Conservation (phyloP, 2,329 filamentous ascomycete genomes). For the Annulohypoxylon truncatum region DNA sequence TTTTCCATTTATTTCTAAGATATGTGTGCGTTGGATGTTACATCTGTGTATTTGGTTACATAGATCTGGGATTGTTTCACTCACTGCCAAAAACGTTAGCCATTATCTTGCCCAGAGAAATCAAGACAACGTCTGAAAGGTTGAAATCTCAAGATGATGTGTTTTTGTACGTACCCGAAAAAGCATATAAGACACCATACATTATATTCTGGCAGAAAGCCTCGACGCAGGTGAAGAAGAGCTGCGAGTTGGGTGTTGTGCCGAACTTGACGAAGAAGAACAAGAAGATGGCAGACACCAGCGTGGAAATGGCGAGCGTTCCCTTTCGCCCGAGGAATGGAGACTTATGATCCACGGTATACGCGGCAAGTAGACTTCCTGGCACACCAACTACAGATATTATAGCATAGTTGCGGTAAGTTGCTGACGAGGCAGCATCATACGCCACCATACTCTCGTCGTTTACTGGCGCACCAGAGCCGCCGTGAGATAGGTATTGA, state of each 20-base stretch:
- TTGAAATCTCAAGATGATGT: background rate
- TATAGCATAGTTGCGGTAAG: slow-evolving; percentile 86
- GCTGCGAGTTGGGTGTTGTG: slow-evolving; percentile 66
- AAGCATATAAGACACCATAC: slow-evolving; percentile 81
- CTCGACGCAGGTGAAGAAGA: slow-evolving; percentile 74
- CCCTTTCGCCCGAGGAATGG: slow-evolving; percentile 75
- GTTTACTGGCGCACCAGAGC: slow-evolving; percentile 52
- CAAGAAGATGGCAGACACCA: slow-evolving; percentile 75
- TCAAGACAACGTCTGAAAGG: background rate
- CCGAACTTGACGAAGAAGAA: slow-evolving; percentile 74
- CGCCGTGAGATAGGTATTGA: slow-evolving; percentile 77
- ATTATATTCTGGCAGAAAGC: slow-evolving; percentile 81
- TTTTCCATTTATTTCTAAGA: background rate
- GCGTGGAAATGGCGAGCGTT: slow-evolving; percentile 75
- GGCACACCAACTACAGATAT: slow-evolving; percentile 81
- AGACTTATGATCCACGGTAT: slow-evolving; percentile 73
- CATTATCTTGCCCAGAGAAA: background rate
- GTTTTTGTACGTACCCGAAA: slow-evolving; percentile 58
- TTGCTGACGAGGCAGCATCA: slow-evolving; percentile 53
- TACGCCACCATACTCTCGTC: slow-evolving; percentile 45
- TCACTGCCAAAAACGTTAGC: background rate
- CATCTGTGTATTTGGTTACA: background rate
- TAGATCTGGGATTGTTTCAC: background rate
- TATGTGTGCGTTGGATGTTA: background rate
- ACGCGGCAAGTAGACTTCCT: slow-evolving; percentile 79